These are phyloP conservation scores for Tuber melanosporum DNA, from an alignment of 495 filamentous ascomycete genomes.

Conservation along the genomic window DNA sequence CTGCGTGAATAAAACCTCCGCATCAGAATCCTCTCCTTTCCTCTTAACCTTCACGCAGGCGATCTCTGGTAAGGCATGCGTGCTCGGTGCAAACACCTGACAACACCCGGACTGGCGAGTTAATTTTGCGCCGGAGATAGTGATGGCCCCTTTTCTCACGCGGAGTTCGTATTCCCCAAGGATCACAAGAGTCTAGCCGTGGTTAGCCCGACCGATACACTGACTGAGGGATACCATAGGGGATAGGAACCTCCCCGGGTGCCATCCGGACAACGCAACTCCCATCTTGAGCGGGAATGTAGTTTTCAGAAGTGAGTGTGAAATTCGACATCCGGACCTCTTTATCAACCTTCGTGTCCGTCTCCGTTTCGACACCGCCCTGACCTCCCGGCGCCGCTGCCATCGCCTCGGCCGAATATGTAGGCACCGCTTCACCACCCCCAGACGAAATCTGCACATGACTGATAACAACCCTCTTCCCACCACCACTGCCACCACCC, in stretches of 20 bases:
- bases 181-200: constrained; percentile 49
- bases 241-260: constrained; percentile 24
- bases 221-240: background rate
- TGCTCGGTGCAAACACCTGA: constrained; percentile 55
- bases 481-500: background rate
- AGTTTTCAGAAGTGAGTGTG: constrained; percentile 32
- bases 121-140: constrained; percentile 54
- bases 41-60: constrained; percentile 43
- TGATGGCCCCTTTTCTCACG: constrained; percentile 53
- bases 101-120: constrained; percentile 46
- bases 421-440: background rate
- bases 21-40: constrained; percentile 47
- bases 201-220: constrained; percentile 11
- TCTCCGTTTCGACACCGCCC: constrained; percentile 15
- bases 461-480: background rate
- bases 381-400: constrained; percentile 10
- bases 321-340: constrained; percentile 41
- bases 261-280: constrained; percentile 16
- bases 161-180: constrained; percentile 57
- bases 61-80: constrained; percentile 58
- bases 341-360: constrained; percentile 25
- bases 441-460: background rate
- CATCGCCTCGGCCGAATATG: background rate
- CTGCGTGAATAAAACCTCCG: constrained; percentile 47
- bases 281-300: constrained; percentile 19